Percentiles rank a stretch among this genome's conserved stretches.
These are phyloP conservation scores for Cyclotella cryptica DNA, from an alignment of 108 stramenopile genomes.

Conservation along the genomic window DNA sequence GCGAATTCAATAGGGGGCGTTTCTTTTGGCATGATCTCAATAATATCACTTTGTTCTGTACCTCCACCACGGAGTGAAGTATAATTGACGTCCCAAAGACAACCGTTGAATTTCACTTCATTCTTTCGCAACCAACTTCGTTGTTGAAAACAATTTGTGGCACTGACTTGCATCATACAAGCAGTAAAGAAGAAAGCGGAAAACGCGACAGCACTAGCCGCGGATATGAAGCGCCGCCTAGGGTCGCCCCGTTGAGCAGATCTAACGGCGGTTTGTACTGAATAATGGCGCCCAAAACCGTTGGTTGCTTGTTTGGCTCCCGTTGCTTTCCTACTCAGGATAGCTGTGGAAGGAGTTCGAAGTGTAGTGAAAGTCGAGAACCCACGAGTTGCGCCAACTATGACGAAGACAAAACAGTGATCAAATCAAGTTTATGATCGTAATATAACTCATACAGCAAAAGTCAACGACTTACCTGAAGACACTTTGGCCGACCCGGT, in stretches of 20 bases:
- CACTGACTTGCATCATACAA: constrained; percentile 4
- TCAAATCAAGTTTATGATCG: not conserved
- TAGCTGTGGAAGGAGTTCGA: constrained; percentile 8
- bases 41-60: constrained; percentile 20
- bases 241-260: constrained; percentile 17
- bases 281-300: not conserved
- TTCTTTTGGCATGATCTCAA: constrained; percentile 27
- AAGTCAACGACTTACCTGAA: constrained; percentile 12
- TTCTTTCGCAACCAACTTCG: not conserved
- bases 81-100: not conserved
- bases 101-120: not conserved
- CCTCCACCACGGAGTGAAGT: constrained; percentile 42
- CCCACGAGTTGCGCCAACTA: constrained; percentile 29
- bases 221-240: constrained; percentile 19
- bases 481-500: constrained; percentile 2
- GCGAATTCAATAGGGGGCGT: constrained; percentile 83
- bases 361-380: constrained; percentile 33
- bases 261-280: not conserved
- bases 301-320: not conserved
- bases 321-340: not conserved
- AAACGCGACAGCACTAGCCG: constrained; percentile 24
- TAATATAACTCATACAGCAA: not conserved
- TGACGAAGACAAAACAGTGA: not conserved
- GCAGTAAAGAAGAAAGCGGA: constrained; percentile 17
- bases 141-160: not conserved